Evolutionary conservation across 1,284 basidiomycete genomes (phyloP), one percentile per base, ranked within the genome.

Genomic region (Rhodotorula mucilaginosa): DNA sequence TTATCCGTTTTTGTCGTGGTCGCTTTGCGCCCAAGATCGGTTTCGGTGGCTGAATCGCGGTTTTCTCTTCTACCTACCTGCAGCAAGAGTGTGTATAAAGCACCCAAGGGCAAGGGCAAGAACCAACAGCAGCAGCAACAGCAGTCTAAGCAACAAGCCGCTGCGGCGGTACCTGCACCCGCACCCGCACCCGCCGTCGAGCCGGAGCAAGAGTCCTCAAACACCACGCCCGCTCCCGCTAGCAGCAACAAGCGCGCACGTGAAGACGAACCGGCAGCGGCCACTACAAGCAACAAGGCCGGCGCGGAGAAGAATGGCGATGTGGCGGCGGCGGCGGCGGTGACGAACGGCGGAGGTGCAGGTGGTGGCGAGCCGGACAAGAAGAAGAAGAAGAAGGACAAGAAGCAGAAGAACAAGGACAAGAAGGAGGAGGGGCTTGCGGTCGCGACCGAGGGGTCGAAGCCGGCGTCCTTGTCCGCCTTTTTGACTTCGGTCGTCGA

Each of bases 51-150:
- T 21, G 23, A 39, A 7, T 21, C n/a, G 44, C 8, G 34, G 34
- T 34, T 8, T 34, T 12, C 18, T 8, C 54, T 8, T 26, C 5
- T 8, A 21, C 49, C 5, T 16, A 6, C 26, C 29, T 31, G 54
- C 54, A 56, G 54, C 26, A 64, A 64, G 54, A 31, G 26, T 10
- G 70, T 95, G 64, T 95, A 93, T 82, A 90, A 90, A 80, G 90
- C 89, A 29, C 86, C 88, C 10, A 90, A 89, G 81, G 65, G 61
- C 52, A 70, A 71, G 64, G 64, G 62, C 49, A 39, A 66, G 49
- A 62, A 74, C 51, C 54, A 19, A 5, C 57, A 62, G 48, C 54
- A 62, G 31, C 46, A 61, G 52, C n/a, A 58, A 12, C 54, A 64
- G 49, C 61, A 65, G 29, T 57, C 39, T 2, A 39, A 65, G 23